phyloP scores from a whole-genome alignment of 345 rosid genomes.

The Leavenworthia alabamica region DNA sequence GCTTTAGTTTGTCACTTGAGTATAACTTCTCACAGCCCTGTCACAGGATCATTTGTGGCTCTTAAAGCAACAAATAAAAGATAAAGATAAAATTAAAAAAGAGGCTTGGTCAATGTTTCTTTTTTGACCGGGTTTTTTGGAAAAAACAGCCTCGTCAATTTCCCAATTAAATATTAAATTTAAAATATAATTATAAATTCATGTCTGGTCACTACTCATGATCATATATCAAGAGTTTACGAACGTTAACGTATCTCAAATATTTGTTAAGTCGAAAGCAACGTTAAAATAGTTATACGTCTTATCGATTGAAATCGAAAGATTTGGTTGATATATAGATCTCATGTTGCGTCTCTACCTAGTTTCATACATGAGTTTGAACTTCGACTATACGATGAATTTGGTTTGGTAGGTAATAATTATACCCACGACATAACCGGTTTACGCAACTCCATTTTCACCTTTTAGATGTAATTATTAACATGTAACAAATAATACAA shows the following conservation, averaged over 20 bases:
- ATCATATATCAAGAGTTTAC: not conserved
- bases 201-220: not conserved
- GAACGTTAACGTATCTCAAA: slow-evolving; percentile 1
- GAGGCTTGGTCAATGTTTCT: slow-evolving; percentile 23
- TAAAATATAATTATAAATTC: slow-evolving; percentile 18
- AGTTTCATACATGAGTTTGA: not conserved
- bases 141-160: slow-evolving; percentile 23
- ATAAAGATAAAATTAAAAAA: not conserved
- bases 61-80: not conserved
- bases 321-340: slow-evolving; percentile 4
- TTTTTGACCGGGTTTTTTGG: slow-evolving; percentile 27
- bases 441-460: not conserved
- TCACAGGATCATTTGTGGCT: slow-evolving; percentile 21
- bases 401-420: not conserved
- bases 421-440: not conserved
- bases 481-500: too few relatives aligned
- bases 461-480: not conserved
- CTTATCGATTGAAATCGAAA: slow-evolving; percentile 15
- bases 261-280: not conserved
- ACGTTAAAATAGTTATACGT: not conserved
- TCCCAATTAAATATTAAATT: slow-evolving; percentile 27
- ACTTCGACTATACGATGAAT: not conserved
- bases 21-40: slow-evolving; percentile 21
- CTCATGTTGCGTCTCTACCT: slow-evolving; percentile 6
- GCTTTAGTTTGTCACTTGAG: slow-evolving; percentile 27